Conservation (phyloP, 192 early-diverging fungal species). For the Neocallimastix lanati region DNA sequence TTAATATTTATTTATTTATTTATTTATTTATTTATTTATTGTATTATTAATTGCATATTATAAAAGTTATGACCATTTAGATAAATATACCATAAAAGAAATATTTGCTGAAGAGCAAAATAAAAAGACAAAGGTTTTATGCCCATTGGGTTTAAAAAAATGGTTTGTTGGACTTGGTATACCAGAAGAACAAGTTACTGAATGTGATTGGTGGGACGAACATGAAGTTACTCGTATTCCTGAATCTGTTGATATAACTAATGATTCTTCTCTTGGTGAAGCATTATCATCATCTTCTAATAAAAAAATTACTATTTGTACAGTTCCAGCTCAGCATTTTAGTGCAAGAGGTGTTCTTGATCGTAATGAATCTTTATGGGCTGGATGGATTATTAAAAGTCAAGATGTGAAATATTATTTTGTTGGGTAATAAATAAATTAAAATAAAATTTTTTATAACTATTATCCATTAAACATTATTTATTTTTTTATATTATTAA, state of each 20-base stretch:
- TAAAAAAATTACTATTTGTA: not conserved
- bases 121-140: constrained; percentile 31
- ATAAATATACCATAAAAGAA: constrained; percentile 37
- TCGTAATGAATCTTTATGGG: constrained; percentile 60
- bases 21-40: too few species aligned
- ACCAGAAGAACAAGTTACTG: constrained; percentile 17
- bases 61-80: constrained; percentile 60
- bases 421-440: not conserved
- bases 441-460: not conserved
- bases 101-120: constrained; percentile 10
- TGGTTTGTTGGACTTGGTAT: constrained; percentile 39
- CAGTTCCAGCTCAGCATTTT: constrained; percentile 25
- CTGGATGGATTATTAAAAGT: constrained; percentile 31
- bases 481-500: not conserved
- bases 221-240: constrained; percentile 8
- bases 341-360: constrained; percentile 40
- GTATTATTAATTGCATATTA: not conserved
- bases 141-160: constrained; percentile 58
- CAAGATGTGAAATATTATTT: not conserved
- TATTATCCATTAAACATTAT: not conserved
- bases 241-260: constrained; percentile 4
- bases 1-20: too few species aligned
- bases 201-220: constrained; percentile 67
- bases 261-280: constrained; percentile 2
- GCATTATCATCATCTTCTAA: not conserved